Base-by-base conservation (phyloP, 176 grass and related monocot species). In the Oryza officinalis region DNA sequence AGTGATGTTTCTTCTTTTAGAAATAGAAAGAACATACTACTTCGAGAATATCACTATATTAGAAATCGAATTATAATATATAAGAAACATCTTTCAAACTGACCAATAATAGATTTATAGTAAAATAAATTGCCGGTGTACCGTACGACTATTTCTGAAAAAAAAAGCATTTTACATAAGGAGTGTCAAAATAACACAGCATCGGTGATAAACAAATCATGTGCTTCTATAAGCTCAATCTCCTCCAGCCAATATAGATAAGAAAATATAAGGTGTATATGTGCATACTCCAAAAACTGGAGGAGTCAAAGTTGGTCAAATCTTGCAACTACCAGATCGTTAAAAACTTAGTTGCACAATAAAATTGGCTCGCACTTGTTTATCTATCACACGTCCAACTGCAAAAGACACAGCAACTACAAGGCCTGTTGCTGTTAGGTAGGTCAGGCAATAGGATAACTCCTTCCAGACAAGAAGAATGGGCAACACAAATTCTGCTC, bases 321-420 rank as follows among this genome's bases (percentile, higher is more conserved):
- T 27, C 27, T 47, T 70, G 76, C 25, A 87, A 0, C 38, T 35
- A 63, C 30, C 47, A 68, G 80, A 68, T 81, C 54, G 32, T 47
- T 12, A 0, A 35, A 20, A 59, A 38, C 47, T 57, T n/a, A 78
- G 75, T 75, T 13, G 32, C 13, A 41, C 5, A 18, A 80, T 49
- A 18, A 70, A 74, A 65, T 43, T 43, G 84, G 80, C 23, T 87
- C 30, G 40, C 23, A 68, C 50, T 50, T 87, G 80, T 64, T 47
- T 70, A 75, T 80, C 47, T 70, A 75, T 80, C 37, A 22, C 25
- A 80, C 30, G 74, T 82, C 75, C 80, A 83, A 87, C 47, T 69
- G 75, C 84, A 87, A 75, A 74, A 41, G 80, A 87, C 80, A 17
- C 20, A 22, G 6, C 63, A 80, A 70, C 80, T 80, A 90, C 75